Evolutionary conservation across 495 filamentous ascomycete species (phyloP).

Genomic region (Halenospora varia): DNA sequence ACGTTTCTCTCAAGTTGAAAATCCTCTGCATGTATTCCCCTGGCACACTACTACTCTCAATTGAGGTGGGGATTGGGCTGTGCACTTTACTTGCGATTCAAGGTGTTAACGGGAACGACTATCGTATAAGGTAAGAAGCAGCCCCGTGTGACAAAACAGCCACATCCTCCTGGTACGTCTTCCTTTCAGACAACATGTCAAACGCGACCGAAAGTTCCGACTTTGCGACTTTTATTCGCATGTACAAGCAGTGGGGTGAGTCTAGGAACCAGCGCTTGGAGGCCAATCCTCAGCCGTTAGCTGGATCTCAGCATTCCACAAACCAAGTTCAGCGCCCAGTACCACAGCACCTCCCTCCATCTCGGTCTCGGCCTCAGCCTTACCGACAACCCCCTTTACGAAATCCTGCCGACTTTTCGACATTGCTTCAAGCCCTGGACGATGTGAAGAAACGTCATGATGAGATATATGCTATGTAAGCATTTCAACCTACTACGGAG

Average conservation of each 20-base stretch:
- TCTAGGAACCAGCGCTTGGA: not conserved
- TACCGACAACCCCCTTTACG: conserved; percentile 4
- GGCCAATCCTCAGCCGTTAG: not conserved
- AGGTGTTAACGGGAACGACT: too few species aligned
- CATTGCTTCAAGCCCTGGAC: not conserved
- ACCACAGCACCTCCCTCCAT: not conserved
- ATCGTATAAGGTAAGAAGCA: too few species aligned
- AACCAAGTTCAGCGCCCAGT: not conserved
- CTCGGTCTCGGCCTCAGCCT: not conserved
- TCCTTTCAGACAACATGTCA: too few species aligned
- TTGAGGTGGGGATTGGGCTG: too few species aligned
- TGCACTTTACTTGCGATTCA: too few species aligned
- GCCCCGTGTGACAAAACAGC: too few species aligned
- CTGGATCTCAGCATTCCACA: conserved; percentile 1
- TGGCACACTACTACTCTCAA: too few species aligned
- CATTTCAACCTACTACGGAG: conserved; percentile 6
- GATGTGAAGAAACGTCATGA: conserved; percentile 7
- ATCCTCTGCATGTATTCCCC: too few species aligned
- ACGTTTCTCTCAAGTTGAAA: too few species aligned
- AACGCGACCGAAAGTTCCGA: not conserved
- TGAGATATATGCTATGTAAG: conserved; percentile 6
- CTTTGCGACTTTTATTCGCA: conserved; percentile 6
- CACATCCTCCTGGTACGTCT: too few species aligned
- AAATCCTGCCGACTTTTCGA: conserved; percentile 3
- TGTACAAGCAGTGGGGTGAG: conserved; percentile 8